Percentiles rank a stretch among this genome's conserved stretches.
Conservation (phyloP, 2,329 filamentous ascomycete species). For the Aspergillus intermedius region DNA sequence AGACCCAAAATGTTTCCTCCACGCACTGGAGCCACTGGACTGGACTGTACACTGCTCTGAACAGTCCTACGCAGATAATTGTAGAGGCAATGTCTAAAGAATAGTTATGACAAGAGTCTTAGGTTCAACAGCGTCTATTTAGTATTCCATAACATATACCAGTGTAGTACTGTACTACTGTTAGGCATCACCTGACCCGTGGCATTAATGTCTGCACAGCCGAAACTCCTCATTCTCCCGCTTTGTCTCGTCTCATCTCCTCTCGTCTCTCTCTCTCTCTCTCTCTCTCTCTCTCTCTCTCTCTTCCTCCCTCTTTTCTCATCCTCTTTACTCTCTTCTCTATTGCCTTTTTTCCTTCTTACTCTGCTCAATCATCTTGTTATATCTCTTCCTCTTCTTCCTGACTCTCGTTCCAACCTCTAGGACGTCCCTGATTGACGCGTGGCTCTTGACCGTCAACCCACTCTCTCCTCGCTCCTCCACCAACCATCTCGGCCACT, state of each 20-base stretch:
- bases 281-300: conserved; percentile 2
- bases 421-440: conserved; percentile 8
- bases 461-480: not conserved
- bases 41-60: no score
- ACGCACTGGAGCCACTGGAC: no score
- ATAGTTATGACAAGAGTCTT: no score
- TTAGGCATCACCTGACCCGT: not conserved
- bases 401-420: not conserved
- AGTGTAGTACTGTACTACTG: not conserved
- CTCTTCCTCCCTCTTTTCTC: conserved; percentile 1
- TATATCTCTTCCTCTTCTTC: conserved; percentile 1
- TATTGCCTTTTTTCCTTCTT: not conserved
- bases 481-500: not conserved
- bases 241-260: not conserved
- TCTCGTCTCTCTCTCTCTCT: not conserved
- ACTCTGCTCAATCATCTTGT: conserved; percentile 1
- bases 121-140: no score
- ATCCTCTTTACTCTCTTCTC: conserved; percentile 1
- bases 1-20: no score
- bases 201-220: not conserved
- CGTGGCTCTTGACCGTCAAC: conserved; percentile 9
- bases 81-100: no score
- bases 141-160: no score
- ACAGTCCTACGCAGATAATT: no score
- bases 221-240: conserved; percentile 1